Conservation (phyloP, 2,329 filamentous ascomycete genomes). For the Trichoderma sp. region DNA sequence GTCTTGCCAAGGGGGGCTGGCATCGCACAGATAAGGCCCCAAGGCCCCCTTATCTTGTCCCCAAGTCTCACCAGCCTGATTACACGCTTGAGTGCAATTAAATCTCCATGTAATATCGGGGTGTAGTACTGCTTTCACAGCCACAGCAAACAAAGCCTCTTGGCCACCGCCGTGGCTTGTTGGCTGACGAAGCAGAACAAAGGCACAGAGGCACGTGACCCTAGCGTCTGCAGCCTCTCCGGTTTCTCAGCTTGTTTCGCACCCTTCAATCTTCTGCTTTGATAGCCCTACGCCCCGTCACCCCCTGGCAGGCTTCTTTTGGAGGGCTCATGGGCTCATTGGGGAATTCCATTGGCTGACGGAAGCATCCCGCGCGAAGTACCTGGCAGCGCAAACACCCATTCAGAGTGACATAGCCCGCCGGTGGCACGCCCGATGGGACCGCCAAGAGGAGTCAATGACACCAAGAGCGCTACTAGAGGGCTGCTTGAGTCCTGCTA, state of each 20-base stretch:
- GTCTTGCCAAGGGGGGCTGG: background rate
- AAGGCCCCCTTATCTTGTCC: background rate
- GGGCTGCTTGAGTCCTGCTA: background rate
- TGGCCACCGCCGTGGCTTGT: background rate
- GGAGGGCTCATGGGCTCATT: conserved; percentile 11
- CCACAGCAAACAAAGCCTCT: conserved; percentile 2
- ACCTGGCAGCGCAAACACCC: conserved; percentile 11
- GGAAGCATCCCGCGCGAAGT: background rate
- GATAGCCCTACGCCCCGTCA: background rate
- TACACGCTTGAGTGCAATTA: background rate
- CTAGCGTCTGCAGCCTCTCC: background rate
- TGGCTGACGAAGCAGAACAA: background rate
- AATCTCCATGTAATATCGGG: background rate
- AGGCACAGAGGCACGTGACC: background rate
- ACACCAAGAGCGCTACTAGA: background rate
- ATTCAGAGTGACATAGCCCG: conserved; percentile 4
- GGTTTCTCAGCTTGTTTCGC: background rate
- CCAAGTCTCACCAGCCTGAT: background rate
- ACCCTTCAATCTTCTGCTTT: background rate
- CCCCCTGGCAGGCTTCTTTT: conserved; percentile 7
- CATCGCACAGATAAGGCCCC: background rate
- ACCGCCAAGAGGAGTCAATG: background rate
- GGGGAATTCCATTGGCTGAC: background rate
- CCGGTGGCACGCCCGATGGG: background rate
- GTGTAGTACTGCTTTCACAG: background rate